Conservation (phyloP, 352 stramenopile species). For the Pythium angustatum region DNA sequence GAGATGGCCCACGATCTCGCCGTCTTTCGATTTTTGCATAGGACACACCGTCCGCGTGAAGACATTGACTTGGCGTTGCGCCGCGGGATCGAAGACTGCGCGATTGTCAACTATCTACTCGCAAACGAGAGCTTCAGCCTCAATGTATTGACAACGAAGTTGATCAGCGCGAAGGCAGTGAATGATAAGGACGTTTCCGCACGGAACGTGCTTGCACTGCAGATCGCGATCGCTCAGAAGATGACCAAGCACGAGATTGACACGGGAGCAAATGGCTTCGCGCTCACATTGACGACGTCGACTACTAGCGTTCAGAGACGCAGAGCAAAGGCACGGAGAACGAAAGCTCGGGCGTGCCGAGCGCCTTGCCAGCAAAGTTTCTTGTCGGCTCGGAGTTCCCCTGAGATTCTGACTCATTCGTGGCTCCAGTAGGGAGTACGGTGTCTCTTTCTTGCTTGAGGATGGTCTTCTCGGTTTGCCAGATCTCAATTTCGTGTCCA, state of each 20-base stretch:
- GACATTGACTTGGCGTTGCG: slow-evolving; percentile 2
- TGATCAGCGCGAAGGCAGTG: neutral
- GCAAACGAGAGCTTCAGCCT: neutral
- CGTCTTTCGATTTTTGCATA: slow-evolving; percentile 19
- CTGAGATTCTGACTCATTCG: neutral
- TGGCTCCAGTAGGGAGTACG: too few species aligned
- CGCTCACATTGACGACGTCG: neutral
- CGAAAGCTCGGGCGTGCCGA: neutral
- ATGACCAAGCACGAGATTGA: neutral
- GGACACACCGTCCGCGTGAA: neutral
- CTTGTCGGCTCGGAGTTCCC: neutral
- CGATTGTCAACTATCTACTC: slow-evolving; percentile 8
- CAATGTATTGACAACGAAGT: neutral
- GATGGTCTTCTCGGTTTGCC: too few species aligned
- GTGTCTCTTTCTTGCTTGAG: too few species aligned
- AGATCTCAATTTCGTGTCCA: too few species aligned
- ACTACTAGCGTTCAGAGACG: neutral
- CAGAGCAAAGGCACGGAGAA: neutral
- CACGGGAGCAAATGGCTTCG: neutral
- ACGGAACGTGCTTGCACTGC: neutral
- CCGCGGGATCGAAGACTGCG: neutral
- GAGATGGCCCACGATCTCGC: slow-evolving; percentile 17
- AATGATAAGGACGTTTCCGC: neutral
- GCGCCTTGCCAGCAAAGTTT: neutral
- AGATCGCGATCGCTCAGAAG: slow-evolving; percentile 3